Evolutionary conservation across 1,284 basidiomycete genomes (phyloP), one percentile per base, ranked within the genome.

Genomic region (Microbotryomycetes sp.): DNA sequence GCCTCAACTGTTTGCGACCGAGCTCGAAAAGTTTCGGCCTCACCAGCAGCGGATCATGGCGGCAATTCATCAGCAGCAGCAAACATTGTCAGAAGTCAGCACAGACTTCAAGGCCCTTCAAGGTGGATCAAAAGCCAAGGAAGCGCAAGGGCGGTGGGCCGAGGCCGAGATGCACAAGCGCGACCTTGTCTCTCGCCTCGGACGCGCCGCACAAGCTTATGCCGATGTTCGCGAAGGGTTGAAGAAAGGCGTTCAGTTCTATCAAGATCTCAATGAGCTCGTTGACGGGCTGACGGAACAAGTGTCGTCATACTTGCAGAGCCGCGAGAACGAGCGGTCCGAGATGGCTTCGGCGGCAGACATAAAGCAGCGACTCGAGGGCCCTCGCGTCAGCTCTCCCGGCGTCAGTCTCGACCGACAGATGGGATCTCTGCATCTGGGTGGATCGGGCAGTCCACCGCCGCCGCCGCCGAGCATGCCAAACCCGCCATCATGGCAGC

Each of bases 21-120:
- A 97, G 75, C 82, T 97, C 18, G 93, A 97, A 75, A 97, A 97
- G 76, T 97, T 97, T 79, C 81, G 84, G 24, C 89, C 92, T 1
- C 92, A 90, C 73, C 91, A 96, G 74, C 83, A 87, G 52, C 83
- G 90, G 4, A 78, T 97, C 1, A 78, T 82, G 2, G 81, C 86
- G 1, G 89, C 89, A 0, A 79, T 89, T 3, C 83, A 86, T 54
- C 85, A 88, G 31, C 88, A 94, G 67, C 83, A 88, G 66, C 73
- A 79, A 15, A 79, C 84, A 0, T 71, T 96, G 13, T 81, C 86
- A 55, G 87, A 90, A 65, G 78, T 93, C 4, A 79, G 83, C 18
- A 75, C 79, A 16, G 75, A 88, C 7, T 88, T 88, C 81, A 86
- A 87, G 64, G 77, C 77, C 4, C 79, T 91, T 30, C 85, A 83